Evolutionary conservation across 345 rosid species (phyloP), one percentile per base, ranked within the genome.

Genomic region (Sonneratia alba): DNA sequence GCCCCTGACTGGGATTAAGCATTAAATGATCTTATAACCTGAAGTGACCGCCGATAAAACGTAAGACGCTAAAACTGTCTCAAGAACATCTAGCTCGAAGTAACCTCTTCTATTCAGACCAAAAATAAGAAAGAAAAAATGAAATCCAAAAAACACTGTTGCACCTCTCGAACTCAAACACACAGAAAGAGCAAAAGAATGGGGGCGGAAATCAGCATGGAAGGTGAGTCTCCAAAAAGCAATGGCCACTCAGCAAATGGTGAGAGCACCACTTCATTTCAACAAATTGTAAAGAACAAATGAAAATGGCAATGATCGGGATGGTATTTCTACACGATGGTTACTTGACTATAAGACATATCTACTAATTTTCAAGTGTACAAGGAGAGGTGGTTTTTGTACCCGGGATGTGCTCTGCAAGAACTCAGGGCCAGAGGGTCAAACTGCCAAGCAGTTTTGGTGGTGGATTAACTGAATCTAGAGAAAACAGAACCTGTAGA

Each of bases 351-450:
- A 12, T 61, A 32, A 24, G 8, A 61, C 65, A 61, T 24, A 62
- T 14, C 51, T 47, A 9, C 0, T 27, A 27, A 32, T 14, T 47
- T 47, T 80, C 72, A 84, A 27, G 53, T 77, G 77, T 77, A 82
- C 79, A 15, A 75, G 77, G 16, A 80, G 81, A 69, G 76, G 77
- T 80, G 92, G 79, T 82, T 89, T 85, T 14, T 93, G 79, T 69
- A 80, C 72, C 67, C 85, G 83, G 56, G 82, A 75, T 49, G 73
- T 76, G 73, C 51, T 47, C 91, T 8, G 94, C 86, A 24, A 88
- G 84, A 91, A 89, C 85, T 91, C 97, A 3, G 93, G 83, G 72
- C 87, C 90, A 65, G 83, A 76, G 61, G 83, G 96, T 61, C 91
- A 61, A 63, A 72, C 4, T 59, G 73, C 67, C 70, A 74, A 12